These are phyloP conservation scores for Aspergillus caelatus DNA, from an alignment of 2,329 filamentous ascomycete species.

Conservation along the genomic window DNA sequence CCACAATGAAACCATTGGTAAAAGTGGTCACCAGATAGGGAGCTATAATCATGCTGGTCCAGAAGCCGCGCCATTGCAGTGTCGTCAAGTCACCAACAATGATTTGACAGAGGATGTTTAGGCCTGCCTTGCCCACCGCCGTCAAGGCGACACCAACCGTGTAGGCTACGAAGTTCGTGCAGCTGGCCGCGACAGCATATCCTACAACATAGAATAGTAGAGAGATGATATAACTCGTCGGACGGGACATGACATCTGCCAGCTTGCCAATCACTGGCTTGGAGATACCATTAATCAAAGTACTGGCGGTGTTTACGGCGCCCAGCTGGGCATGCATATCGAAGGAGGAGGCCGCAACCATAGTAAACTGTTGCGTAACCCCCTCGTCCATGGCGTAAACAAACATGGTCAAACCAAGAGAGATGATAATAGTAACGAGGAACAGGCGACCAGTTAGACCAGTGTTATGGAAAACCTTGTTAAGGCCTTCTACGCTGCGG, in stretches of 20 bases:
- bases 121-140: conserved; percentile 31
- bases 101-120: conserved; percentile 31
- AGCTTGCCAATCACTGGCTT: not conserved
- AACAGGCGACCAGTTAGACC: not conserved
- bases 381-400: not conserved
- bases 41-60: conserved; percentile 19
- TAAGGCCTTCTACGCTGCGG: not conserved
- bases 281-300: not conserved
- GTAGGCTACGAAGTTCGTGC: conserved; percentile 25
- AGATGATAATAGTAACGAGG: not conserved
- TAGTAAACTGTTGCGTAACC: not conserved
- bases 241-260: not conserved
- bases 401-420: not conserved
- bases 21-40: conserved; percentile 46
- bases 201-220: not conserved
- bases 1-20: conserved; percentile 48
- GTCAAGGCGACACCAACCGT: conserved; percentile 30
- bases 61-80: conserved; percentile 34
- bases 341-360: not conserved
- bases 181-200: conserved; percentile 9
- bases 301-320: not conserved
- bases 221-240: not conserved
- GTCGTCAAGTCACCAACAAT: conserved; percentile 32
- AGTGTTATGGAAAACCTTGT: not conserved
- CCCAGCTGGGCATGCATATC: not conserved